These are phyloP conservation scores for Torulaspora maleeae DNA, from an alignment of 805 yeast genomes.

Conservation along the genomic window DNA sequence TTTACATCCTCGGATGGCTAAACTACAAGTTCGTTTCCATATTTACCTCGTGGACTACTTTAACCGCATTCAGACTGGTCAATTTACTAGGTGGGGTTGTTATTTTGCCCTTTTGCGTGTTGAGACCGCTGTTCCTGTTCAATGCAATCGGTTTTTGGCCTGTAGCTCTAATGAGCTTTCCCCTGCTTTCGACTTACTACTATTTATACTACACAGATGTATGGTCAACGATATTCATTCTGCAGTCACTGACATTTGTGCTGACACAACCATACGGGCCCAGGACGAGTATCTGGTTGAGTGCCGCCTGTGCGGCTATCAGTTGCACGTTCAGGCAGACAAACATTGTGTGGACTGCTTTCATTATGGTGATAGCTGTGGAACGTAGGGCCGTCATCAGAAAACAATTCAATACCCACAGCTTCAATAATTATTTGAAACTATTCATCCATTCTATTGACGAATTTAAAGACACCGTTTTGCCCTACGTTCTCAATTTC, in stretches of 20 bases:
- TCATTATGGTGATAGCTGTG: constrained; percentile 50
- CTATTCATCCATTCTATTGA: constrained; percentile 37
- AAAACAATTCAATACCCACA: constrained; percentile 37
- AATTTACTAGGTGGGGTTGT: constrained; percentile 65
- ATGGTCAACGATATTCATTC: constrained; percentile 75
- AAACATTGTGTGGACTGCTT: constrained; percentile 79
- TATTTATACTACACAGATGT: constrained; percentile 87
- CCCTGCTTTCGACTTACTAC: constrained; percentile 68
- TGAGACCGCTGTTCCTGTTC: constrained; percentile 38
- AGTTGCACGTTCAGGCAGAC: constrained; percentile 86
- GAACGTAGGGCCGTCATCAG: constrained; percentile 47
- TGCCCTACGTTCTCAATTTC: constrained; percentile 54
- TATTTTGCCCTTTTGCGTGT: constrained; percentile 47
- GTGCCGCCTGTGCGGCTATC: constrained; percentile 53
- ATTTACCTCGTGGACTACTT: constrained; percentile 26
- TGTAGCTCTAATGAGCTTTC: constrained; percentile 48
- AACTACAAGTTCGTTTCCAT: constrained; percentile 29
- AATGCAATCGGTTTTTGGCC: constrained; percentile 44
- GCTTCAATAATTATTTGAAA: constrained; percentile 39
- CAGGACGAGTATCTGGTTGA: constrained; percentile 35
- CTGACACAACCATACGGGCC: constrained; percentile 39
- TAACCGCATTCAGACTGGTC: constrained; percentile 46
- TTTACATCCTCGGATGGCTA: constrained; percentile 51
- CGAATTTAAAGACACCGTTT: constrained; percentile 31
- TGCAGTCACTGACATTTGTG: constrained; percentile 50